Percentiles rank a stretch among this genome's conserved stretches.
Evolutionary conservation across 1,284 basidiomycete genomes (phyloP).

Genomic region (Termitomyces sp.): DNA sequence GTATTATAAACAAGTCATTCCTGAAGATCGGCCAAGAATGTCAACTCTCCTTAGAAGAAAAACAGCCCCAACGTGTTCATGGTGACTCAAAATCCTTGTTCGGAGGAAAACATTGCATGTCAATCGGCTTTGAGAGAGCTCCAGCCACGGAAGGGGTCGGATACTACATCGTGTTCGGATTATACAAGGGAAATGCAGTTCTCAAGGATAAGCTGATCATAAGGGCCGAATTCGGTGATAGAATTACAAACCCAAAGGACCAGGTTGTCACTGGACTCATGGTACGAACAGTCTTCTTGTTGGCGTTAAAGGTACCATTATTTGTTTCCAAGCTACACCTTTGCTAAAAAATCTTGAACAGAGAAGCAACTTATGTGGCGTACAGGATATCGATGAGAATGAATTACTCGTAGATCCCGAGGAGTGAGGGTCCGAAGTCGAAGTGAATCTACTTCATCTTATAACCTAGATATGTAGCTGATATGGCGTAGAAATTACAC

Average conservation of each 20-base stretch:
- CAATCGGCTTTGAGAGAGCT: neutral
- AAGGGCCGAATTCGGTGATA: neutral
- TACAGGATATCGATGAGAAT: neutral
- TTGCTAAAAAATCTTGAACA: neutral
- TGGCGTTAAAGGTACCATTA: neutral
- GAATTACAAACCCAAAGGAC: neutral
- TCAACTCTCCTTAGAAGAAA: fast-evolving
- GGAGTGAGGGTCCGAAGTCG: too few relatives aligned
- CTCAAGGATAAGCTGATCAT: neutral
- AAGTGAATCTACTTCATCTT: neutral
- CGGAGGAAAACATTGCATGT: neutral
- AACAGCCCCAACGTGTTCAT: neutral
- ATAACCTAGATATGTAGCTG: too few relatives aligned
- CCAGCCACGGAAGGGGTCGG: neutral
- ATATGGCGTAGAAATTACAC: too few relatives aligned
- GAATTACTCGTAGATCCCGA: neutral
- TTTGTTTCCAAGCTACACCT: too few relatives aligned
- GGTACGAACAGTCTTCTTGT: neutral
- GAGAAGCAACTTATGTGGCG: neutral
- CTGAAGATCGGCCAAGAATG: neutral
- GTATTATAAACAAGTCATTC: neutral
- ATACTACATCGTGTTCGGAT: neutral
- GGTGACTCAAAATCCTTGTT: neutral
- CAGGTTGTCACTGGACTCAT: neutral
- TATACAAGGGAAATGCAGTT: neutral